phyloP scores from a whole-genome alignment of 148 eudicot genomes.

The Vaccinium corymbosum region DNA sequence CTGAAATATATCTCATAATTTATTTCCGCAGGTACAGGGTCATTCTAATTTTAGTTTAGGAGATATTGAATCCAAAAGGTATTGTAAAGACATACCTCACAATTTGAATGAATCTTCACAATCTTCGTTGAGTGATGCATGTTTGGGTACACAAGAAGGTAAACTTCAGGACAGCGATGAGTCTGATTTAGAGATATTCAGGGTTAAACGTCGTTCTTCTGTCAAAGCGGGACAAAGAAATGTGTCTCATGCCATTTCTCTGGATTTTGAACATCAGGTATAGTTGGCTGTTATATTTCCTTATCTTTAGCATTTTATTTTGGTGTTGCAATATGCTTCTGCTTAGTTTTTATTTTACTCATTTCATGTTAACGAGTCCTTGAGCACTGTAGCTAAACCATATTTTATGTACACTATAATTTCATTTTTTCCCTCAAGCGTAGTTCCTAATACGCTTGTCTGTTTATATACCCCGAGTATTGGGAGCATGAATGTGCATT shows the following conservation, averaged over 20 bases:
- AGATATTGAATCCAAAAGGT: conserved; percentile 13
- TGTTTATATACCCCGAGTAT: not conserved
- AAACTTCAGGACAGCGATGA: conserved; percentile 55
- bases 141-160: conserved; percentile 29
- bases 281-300: conserved; percentile 11
- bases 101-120: conserved; percentile 26
- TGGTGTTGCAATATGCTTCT: not conserved
- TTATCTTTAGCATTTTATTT: not conserved
- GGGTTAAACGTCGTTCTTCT: conserved; percentile 80
- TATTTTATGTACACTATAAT: not conserved
- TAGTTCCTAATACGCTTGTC: not conserved
- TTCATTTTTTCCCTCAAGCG: not conserved
- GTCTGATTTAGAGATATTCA: conserved; percentile 84
- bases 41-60: conserved; percentile 19
- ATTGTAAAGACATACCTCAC: conserved; percentile 28
- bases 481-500: conserved; percentile 1
- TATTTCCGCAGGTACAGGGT: conserved; percentile 34
- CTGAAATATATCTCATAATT: not conserved
- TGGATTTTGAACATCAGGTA: conserved; percentile 46
- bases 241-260: conserved; percentile 23
- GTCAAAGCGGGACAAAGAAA: conserved; percentile 41
- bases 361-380: not conserved
- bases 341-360: not conserved
- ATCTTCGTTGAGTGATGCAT: conserved; percentile 23
- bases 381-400: not conserved